Evolutionary conservation across 108 stramenopile species (phyloP), one percentile per base, ranked within the genome.

Genomic region (Pelagomonas calceolata): DNA sequence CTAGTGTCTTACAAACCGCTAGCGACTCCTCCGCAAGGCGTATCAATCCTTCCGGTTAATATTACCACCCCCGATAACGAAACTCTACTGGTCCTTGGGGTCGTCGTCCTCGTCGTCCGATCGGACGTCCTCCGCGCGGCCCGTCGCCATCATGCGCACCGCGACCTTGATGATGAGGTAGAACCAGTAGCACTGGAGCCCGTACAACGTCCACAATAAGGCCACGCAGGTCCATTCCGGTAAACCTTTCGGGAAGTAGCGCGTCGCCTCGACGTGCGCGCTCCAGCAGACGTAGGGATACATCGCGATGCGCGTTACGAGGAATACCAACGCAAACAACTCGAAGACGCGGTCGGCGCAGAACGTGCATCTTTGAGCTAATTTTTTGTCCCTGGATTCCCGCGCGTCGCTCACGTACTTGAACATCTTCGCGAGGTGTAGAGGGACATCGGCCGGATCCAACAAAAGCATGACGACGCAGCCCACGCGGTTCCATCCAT

Each of bases 391-490:
- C 12, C 26, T 9, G 39, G 7, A 26, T 12, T 60, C 51, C 21
- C 51, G 51, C 30, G 71, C 66, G 35, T 70, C 64, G 43, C 75
- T 76, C 29, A 73, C 34, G 71, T 85, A 85, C 67, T 69, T 68
- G 73, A 64, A 83, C 32, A 71, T 60, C 67, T 85, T 85, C 73
- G 85, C 85, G 45, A 64, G 34, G 75, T 81, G 74, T 63, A 85
- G 39, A 18, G 76, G 78, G n/a, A 76, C 63, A 67, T 85, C 85
- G 39, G 78, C 82, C 72, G 79, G 76, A 67, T 85, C 85, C 32
- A 83, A 72, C 43, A 83, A 79, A 66, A 83, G 78, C 85, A 85
- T 85, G 66, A 85, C 73, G 60, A 82, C 70, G 32, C 80, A 76
- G 33, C 80, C 85, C 29, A 82, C 67, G 35, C 82, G 77, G 37